phyloP scores from a whole-genome alignment of 73 alveolate genomes.

The Effrenium voratum region DNA sequence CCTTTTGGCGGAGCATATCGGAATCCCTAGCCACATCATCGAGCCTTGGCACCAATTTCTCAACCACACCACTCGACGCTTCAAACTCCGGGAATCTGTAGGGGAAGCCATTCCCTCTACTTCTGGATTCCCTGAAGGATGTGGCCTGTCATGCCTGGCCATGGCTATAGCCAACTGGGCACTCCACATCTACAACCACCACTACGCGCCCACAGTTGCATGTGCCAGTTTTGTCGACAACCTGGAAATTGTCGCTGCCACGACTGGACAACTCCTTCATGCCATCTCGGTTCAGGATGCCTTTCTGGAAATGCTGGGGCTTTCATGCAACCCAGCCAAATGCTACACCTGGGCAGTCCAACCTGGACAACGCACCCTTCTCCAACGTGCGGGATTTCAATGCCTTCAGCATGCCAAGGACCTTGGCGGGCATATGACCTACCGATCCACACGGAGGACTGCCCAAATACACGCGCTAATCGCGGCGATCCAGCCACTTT shows the following conservation, averaged over 20 bases:
- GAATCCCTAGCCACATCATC: not conserved
- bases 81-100: not conserved
- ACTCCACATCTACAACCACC: not conserved
- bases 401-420: not conserved
- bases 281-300: not conserved
- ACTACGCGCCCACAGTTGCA: not conserved
- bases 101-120: not conserved
- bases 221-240: not conserved
- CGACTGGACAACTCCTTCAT: not conserved
- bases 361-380: not conserved
- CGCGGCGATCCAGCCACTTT: not conserved
- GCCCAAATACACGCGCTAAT: not conserved
- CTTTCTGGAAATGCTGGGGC: not conserved
- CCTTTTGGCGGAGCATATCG: not conserved
- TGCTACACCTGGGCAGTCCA: not conserved
- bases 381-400: not conserved
- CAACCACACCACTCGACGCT: not conserved
- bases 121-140: not conserved
- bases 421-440: not conserved
- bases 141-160: not conserved
- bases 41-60: not conserved
- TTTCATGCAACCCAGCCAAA: not conserved
- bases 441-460: not conserved
- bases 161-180: not conserved
- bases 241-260: not conserved